Evolutionary conservation across 2,329 filamentous ascomycete species (phyloP).

Genomic region (Plenodomus lindquistii): DNA sequence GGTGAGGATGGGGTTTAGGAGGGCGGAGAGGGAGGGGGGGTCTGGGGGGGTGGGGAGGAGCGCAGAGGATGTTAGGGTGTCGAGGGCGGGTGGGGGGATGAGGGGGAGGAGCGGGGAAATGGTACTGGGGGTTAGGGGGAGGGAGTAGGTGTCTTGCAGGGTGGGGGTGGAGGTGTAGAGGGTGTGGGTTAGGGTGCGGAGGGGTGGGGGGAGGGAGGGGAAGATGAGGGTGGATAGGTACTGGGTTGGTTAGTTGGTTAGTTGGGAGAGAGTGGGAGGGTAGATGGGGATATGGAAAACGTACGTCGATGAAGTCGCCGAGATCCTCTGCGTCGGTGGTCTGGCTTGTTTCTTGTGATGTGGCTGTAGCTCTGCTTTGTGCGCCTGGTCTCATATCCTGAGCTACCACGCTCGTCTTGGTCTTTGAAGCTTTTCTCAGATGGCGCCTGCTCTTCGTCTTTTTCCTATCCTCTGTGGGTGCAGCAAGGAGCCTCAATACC

Average conservation of each 20-base stretch:
- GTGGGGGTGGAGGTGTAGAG: slow-evolving; percentile 54
- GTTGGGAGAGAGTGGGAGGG: neutral
- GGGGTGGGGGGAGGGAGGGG: slow-evolving; percentile 61
- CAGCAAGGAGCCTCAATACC: slow-evolving; percentile 65
- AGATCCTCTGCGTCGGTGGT: slow-evolving; percentile 65
- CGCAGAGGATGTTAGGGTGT: slow-evolving; percentile 70
- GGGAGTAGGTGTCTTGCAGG: slow-evolving; percentile 60
- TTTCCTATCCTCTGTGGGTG: slow-evolving; percentile 47
- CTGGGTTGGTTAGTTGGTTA: slow-evolving; percentile 33
- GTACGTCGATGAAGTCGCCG: slow-evolving; percentile 76
- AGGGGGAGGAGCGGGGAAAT: slow-evolving; percentile 54
- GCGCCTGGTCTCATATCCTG: slow-evolving; percentile 22
- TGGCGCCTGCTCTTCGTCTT: slow-evolving; percentile 50
- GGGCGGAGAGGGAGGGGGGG: slow-evolving; percentile 48
- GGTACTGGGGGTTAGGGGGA: slow-evolving; percentile 59
- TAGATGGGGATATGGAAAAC: too few relatives aligned
- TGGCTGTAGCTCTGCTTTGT: slow-evolving; percentile 4
- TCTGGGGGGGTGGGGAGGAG: slow-evolving; percentile 56
- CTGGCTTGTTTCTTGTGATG: too few relatives aligned
- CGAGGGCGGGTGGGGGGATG: slow-evolving; percentile 64
- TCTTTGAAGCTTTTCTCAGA: slow-evolving; percentile 38
- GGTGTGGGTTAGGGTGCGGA: slow-evolving; percentile 66
- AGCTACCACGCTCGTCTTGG: slow-evolving; percentile 12
- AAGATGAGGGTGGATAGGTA: slow-evolving; percentile 76
- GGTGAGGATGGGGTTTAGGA: slow-evolving; percentile 67